These are phyloP conservation scores for Penicillium oxalicum DNA, from an alignment of 2,329 filamentous ascomycete genomes.

Conservation along the genomic window DNA sequence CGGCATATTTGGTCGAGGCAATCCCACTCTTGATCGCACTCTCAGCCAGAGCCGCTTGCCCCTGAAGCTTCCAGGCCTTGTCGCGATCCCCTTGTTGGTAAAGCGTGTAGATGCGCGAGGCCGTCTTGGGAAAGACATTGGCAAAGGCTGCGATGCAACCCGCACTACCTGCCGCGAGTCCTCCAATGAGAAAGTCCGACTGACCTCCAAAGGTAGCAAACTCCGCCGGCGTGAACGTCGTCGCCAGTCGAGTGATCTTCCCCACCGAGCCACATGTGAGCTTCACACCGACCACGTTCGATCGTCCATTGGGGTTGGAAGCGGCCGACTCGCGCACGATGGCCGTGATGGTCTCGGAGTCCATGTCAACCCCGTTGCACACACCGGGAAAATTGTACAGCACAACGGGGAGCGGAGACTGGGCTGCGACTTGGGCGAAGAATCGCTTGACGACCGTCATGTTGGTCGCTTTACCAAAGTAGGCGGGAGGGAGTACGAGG, in stretches of 20 bases:
- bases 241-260: conserved; percentile 52
- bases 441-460: conserved; percentile 53
- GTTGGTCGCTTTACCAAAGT: conserved; percentile 59
- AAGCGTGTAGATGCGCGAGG: conserved; percentile 56
- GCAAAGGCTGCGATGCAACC: conserved; percentile 55
- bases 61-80: conserved; percentile 57
- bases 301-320: conserved; percentile 13
- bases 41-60: conserved; percentile 59
- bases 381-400: conserved; percentile 65
- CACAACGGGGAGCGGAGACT: conserved; percentile 51
- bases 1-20: conserved; percentile 63
- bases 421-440: conserved; percentile 51
- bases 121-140: conserved; percentile 52
- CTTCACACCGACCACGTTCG: conserved; percentile 58
- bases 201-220: conserved; percentile 68
- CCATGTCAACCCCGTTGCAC: conserved; percentile 61
- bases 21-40: conserved; percentile 61
- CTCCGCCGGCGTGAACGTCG: conserved; percentile 45
- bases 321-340: conserved; percentile 44
- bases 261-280: conserved; percentile 58
- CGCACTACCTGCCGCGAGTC: conserved; percentile 47
- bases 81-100: conserved; percentile 52
- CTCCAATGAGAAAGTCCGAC: conserved; percentile 60
- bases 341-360: conserved; percentile 54
- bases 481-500: conserved; percentile 56